Conservation (phyloP, 2,329 filamentous ascomycete genomes). For the Phoma sp. region DNA sequence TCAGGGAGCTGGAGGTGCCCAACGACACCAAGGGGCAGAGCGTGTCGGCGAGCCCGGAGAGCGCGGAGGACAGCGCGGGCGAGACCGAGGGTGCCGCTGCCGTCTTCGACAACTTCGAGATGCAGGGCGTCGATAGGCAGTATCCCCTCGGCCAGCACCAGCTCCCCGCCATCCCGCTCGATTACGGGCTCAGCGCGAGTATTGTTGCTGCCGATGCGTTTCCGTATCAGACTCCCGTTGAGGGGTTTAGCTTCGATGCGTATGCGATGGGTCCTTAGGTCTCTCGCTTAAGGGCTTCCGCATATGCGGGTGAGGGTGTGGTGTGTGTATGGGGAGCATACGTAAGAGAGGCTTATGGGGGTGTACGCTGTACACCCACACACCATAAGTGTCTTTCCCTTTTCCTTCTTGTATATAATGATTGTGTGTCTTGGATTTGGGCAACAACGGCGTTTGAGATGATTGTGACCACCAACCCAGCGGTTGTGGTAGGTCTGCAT, state of each 20-base stretch:
- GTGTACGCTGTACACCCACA: too few species aligned
- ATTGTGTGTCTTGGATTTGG: not conserved
- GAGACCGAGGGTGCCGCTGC: not conserved
- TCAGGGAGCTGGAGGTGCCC: constrained; percentile 61
- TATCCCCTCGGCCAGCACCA: constrained; percentile 8
- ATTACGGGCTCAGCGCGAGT: constrained; percentile 20
- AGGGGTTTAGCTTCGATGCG: constrained; percentile 38
- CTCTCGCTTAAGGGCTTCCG: not conserved
- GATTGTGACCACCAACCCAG: constrained; percentile 32
- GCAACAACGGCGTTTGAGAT: constrained; percentile 18
- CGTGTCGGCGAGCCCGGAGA: constrained; percentile 15
- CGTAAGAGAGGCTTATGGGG: too few species aligned
- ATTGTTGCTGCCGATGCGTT: constrained; percentile 22
- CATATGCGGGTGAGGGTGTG: too few species aligned
- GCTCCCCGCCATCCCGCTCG: constrained; percentile 12
- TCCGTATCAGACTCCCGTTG: constrained; percentile 21
- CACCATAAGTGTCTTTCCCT: not conserved
- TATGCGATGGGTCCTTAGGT: constrained; percentile 19
- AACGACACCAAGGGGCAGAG: constrained; percentile 19
- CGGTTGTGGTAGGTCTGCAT: constrained; percentile 37
- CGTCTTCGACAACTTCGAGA: constrained; percentile 1
- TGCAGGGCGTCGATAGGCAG: not conserved
- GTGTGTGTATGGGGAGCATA: too few species aligned
- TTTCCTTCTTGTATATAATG: constrained; percentile 8
- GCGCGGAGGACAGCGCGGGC: constrained; percentile 28